Conservation (phyloP, 2,329 filamentous ascomycete genomes). For the Achaetomium macrosporum region DNA sequence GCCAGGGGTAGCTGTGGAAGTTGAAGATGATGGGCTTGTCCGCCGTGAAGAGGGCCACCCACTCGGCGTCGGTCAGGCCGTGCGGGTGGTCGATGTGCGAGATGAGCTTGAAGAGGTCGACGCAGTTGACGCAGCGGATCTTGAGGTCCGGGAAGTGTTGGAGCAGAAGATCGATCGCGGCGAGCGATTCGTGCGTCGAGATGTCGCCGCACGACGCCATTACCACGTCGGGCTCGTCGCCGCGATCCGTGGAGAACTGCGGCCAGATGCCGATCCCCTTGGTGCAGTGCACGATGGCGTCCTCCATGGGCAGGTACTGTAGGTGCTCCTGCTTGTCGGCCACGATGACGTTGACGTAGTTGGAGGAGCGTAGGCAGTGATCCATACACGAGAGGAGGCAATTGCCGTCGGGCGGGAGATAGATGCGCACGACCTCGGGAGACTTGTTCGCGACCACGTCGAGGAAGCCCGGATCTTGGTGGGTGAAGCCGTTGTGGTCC, state of each 20-base stretch:
- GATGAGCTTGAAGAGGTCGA: constrained; percentile 77
- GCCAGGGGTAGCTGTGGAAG: constrained; percentile 79
- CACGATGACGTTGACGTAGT: constrained; percentile 78
- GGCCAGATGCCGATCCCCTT: constrained; percentile 76
- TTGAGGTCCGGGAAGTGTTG: constrained; percentile 65
- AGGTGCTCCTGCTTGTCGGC: constrained; percentile 75
- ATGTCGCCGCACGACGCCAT: constrained; percentile 74
- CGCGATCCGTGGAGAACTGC: constrained; percentile 66
- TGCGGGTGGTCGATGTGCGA: constrained; percentile 65
- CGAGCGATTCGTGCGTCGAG: constrained; percentile 66
- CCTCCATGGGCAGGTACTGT: constrained; percentile 68
- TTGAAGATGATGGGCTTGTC: constrained; percentile 73
- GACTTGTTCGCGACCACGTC: constrained; percentile 76
- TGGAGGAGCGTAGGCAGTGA: constrained; percentile 65
- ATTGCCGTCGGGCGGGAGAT: constrained; percentile 75
- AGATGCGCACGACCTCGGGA: constrained; percentile 73
- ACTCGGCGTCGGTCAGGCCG: constrained; percentile 61
- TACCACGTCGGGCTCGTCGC: constrained; percentile 63
- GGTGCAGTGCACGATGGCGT: constrained; percentile 68
- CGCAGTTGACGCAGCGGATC: constrained; percentile 73
- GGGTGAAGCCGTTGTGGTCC: constrained; percentile 79
- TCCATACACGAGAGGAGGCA: constrained; percentile 69
- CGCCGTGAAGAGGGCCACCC: constrained; percentile 63
- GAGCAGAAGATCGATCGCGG: constrained; percentile 68
- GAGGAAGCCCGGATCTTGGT: constrained; percentile 75